Conservation (phyloP, 768 basidiomycete species). For the Tulasnella sp. region DNA sequence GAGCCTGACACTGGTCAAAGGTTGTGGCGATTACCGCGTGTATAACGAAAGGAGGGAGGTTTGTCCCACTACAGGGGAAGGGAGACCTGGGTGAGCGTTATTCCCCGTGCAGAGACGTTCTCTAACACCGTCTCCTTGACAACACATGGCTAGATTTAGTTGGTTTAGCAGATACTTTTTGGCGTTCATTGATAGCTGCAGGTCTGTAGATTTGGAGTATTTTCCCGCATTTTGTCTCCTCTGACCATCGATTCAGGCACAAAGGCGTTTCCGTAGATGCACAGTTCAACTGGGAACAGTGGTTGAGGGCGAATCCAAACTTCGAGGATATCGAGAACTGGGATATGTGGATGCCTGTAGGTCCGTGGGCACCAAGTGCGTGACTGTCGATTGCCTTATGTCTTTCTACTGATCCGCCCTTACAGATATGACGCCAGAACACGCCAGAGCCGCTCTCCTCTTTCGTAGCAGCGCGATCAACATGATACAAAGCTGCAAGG, state of each 20-base stretch:
- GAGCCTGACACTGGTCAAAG: too few species aligned
- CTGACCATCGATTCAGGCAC: neutral
- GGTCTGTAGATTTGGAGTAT: neutral
- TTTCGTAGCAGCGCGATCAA: neutral
- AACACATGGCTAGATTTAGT: neutral
- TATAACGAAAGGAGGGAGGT: neutral
- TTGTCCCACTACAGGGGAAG: neutral
- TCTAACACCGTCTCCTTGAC: neutral
- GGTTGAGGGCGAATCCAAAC: neutral
- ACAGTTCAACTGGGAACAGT: neutral
- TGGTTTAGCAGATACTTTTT: constrained; percentile 5
- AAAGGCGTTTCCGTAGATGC: neutral
- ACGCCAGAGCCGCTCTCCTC: neutral
- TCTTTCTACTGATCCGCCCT: neutral
- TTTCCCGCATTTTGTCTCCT: neutral
- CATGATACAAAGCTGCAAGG: neutral
- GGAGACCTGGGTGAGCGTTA: neutral
- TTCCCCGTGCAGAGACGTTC: neutral
- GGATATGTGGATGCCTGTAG: constrained; percentile 10
- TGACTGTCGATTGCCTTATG: neutral
- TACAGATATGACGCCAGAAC: neutral
- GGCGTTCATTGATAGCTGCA: neutral
- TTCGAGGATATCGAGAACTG: neutral
- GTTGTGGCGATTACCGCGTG: constrained; percentile 8
- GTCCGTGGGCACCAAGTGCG: neutral